Percentiles rank a stretch among this genome's conserved stretches.
These are phyloP conservation scores for Kwoniella pini DNA, from an alignment of 768 basidiomycete species.

Conservation along the genomic window DNA sequence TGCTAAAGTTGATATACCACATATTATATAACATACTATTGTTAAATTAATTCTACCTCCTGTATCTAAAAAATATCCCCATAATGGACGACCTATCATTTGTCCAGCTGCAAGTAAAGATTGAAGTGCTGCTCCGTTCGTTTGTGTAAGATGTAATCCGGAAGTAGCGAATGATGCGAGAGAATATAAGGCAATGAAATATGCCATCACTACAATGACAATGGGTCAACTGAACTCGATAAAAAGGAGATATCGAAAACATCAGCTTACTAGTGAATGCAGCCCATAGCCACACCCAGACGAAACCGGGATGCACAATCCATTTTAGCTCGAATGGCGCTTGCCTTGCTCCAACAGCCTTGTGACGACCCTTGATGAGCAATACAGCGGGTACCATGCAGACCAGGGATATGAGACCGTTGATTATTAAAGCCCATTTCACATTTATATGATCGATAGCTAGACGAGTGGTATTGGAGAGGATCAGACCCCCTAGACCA, in stretches of 20 bases:
- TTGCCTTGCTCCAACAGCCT: constrained; percentile 43
- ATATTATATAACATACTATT: constrained; percentile 45
- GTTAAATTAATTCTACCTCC: constrained; percentile 52
- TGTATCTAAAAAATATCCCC: constrained; percentile 46
- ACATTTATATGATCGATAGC: constrained; percentile 31
- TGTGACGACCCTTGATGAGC: constrained; percentile 45
- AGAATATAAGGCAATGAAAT: constrained; percentile 51
- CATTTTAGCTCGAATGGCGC: constrained; percentile 42
- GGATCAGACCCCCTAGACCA: constrained; percentile 44
- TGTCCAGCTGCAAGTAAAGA: constrained; percentile 53
- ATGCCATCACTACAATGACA: constrained; percentile 41
- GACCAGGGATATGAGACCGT: constrained; percentile 46
- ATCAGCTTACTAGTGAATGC: constrained; percentile 40
- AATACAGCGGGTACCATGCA: constrained; percentile 46
- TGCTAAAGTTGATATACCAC: constrained; percentile 48
- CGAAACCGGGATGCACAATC: constrained; percentile 49
- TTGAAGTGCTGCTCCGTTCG: constrained; percentile 51
- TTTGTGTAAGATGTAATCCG: constrained; percentile 48
- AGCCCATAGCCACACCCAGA: constrained; percentile 49
- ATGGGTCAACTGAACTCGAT: background rate
- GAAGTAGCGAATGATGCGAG: constrained; percentile 52
- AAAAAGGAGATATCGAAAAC: background rate
- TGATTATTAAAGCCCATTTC: constrained; percentile 48
- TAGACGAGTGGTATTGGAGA: constrained; percentile 40
- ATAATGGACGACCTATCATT: constrained; percentile 51